These are phyloP conservation scores for Dictyostelium gargantuum DNA, from an alignment of 208 protist genomes.

Conservation along the genomic window DNA sequence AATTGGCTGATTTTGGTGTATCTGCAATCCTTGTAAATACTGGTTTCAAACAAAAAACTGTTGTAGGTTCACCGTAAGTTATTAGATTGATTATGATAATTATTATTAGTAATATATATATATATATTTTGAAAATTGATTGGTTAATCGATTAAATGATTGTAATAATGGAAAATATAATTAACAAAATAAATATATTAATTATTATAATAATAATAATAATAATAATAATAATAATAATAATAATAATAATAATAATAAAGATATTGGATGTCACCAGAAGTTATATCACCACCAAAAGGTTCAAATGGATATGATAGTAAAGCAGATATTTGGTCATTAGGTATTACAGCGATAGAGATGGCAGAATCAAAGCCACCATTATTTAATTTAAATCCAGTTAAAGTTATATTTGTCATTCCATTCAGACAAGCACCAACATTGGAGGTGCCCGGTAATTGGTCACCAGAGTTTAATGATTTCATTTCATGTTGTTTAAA, in stretches of 20 bases:
- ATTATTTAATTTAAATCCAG: slow-evolving; percentile 56
- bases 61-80: slow-evolving; percentile 70
- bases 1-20: slow-evolving; percentile 61
- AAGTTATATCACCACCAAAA: slow-evolving; percentile 66
- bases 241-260: neutral
- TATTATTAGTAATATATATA: neutral
- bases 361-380: slow-evolving; percentile 72
- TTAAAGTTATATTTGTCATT: slow-evolving; percentile 71
- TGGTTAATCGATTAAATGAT: neutral
- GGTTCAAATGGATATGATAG: slow-evolving; percentile 55
- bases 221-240: neutral
- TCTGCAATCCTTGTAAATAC: slow-evolving; percentile 59
- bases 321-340: slow-evolving; percentile 75
- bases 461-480: slow-evolving; percentile 68
- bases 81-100: neutral
- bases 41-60: slow-evolving; percentile 62
- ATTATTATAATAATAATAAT: neutral
- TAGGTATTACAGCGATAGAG: slow-evolving; percentile 74
- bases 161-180: neutral
- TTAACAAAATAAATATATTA: neutral
- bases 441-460: slow-evolving; percentile 24
- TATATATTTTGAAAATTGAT: neutral
- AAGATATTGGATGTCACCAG: slow-evolving; percentile 74
- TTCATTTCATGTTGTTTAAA: slow-evolving; percentile 64
- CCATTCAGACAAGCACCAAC: slow-evolving; percentile 56